A percentile compares a stretch with the other conserved stretches of the same genome.
These are phyloP conservation scores for Pyrus betulifolia DNA, from an alignment of 306 rosid species.

Conservation along the genomic window DNA sequence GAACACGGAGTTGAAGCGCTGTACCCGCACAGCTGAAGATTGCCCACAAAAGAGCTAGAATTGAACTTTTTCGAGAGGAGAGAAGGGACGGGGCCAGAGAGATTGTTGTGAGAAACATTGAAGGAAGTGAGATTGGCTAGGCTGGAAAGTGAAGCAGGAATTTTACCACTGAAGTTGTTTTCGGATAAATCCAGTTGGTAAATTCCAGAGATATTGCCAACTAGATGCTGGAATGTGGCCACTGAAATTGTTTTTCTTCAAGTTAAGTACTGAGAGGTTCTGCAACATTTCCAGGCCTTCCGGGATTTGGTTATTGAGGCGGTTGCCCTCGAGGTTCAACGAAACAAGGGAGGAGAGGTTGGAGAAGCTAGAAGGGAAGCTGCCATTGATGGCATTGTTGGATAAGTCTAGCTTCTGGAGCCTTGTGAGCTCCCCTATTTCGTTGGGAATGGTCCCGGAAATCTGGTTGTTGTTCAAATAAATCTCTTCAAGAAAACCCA, in stretches of 20 bases:
- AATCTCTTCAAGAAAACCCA: constrained; percentile 47
- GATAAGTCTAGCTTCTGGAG: constrained; percentile 69
- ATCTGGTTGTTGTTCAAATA: constrained; percentile 59
- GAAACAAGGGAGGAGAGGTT: constrained; percentile 53
- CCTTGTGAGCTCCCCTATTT: constrained; percentile 49
- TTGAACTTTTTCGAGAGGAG: constrained; percentile 66
- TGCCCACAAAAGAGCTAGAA: constrained; percentile 74
- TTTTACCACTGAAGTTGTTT: constrained; percentile 52
- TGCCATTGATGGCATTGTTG: constrained; percentile 62
- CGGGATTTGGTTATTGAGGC: constrained; percentile 43
- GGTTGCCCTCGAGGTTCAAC: constrained; percentile 46
- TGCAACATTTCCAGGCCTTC: constrained; percentile 36
- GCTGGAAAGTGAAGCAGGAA: constrained; percentile 55
- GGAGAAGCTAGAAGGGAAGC: constrained; percentile 54
- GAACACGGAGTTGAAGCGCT: constrained; percentile 55
- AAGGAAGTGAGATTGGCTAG: constrained; percentile 59
- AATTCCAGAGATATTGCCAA: constrained; percentile 66
- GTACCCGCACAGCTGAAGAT: constrained; percentile 72
- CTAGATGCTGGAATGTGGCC: constrained; percentile 72
- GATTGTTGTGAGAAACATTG: constrained; percentile 81
- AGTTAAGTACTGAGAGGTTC: constrained; percentile 58
- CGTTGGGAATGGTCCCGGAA: constrained; percentile 57
- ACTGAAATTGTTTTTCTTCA: constrained; percentile 50
- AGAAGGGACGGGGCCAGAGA: constrained; percentile 75
- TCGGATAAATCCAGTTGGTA: constrained; percentile 55